Percentiles rank a stretch among this genome's conserved stretches.
phyloP scores from a whole-genome alignment of 2,329 filamentous ascomycete genomes.

The Colletotrichum sp. region DNA sequence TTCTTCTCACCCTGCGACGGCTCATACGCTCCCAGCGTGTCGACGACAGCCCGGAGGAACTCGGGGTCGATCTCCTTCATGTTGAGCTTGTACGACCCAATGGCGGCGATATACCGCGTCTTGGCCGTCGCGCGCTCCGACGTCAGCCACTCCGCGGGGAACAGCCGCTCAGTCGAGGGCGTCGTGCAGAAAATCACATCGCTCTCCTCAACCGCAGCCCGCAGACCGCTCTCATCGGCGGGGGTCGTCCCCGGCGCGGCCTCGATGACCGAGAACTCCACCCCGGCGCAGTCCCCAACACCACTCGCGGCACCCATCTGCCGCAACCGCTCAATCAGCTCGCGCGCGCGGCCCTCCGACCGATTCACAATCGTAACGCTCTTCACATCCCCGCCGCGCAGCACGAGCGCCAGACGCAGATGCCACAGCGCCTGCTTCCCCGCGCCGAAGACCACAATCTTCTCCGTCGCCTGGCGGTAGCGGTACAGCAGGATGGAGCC shows the following conservation, averaged over 20 bases:
- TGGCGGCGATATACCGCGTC: conserved; percentile 31
- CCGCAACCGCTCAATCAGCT: conserved; percentile 21
- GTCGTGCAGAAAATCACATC: conserved; percentile 37
- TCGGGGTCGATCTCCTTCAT: conserved; percentile 37
- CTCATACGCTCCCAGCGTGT: conserved; percentile 10
- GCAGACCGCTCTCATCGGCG: conserved; percentile 15
- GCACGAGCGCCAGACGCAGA: conserved; percentile 66
- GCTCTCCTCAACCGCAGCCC: conserved; percentile 19
- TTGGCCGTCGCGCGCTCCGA: conserved; percentile 22
- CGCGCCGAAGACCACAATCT: conserved; percentile 28
- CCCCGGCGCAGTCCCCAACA: not conserved
- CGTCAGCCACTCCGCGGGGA: conserved; percentile 26
- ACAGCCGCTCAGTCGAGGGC: conserved; percentile 32
- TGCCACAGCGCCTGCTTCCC: conserved; percentile 62
- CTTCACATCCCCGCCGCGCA: conserved; percentile 37
- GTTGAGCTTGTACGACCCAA: conserved; percentile 35
- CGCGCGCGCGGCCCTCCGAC: conserved; percentile 16
- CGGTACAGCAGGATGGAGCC: conserved; percentile 27
- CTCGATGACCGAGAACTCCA: conserved; percentile 8
- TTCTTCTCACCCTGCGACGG: conserved; percentile 8
- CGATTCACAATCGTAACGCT: conserved; percentile 38
- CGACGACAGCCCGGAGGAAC: conserved; percentile 26
- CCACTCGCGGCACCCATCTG: conserved; percentile 23
- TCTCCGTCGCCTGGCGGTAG: conserved; percentile 23
- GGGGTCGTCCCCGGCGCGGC: conserved; percentile 18